Conservation (phyloP, 1,139 yeast species). For the Pichia terricola region DNA sequence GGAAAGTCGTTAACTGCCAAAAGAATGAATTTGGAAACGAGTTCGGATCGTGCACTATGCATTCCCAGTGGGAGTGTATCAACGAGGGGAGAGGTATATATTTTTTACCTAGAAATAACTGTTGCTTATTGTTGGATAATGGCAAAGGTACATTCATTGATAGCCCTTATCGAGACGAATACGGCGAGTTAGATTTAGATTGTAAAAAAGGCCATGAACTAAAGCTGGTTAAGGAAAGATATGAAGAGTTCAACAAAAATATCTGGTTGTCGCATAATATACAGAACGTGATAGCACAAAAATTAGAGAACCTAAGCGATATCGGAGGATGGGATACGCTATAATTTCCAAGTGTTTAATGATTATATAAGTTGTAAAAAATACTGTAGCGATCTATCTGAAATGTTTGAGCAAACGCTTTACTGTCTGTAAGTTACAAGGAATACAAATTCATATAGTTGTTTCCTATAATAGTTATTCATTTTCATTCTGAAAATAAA, state of each 20-base stretch:
- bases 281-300: constrained; percentile 69
- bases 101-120: constrained; percentile 64
- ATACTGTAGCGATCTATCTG: not conserved
- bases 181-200: constrained; percentile 80
- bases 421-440: not conserved
- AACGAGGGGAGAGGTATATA: constrained; percentile 62
- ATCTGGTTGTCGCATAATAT: constrained; percentile 77
- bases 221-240: constrained; percentile 51
- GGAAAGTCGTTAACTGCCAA: constrained; percentile 59
- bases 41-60: constrained; percentile 63
- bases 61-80: constrained; percentile 54
- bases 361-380: too few species aligned
- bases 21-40: constrained; percentile 40
- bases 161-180: constrained; percentile 79
- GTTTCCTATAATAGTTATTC: too few species aligned
- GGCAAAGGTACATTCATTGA: constrained; percentile 71
- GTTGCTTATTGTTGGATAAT: constrained; percentile 56
- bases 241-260: constrained; percentile 55
- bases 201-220: constrained; percentile 66
- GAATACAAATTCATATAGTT: not conserved
- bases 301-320: constrained; percentile 68
- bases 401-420: not conserved
- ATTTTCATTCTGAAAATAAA: too few species aligned
- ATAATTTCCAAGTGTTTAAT: constrained; percentile 23
- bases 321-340: constrained; percentile 96